phyloP scores from a whole-genome alignment of 106 monocot genomes.

The Platanthera guangdongensis region DNA sequence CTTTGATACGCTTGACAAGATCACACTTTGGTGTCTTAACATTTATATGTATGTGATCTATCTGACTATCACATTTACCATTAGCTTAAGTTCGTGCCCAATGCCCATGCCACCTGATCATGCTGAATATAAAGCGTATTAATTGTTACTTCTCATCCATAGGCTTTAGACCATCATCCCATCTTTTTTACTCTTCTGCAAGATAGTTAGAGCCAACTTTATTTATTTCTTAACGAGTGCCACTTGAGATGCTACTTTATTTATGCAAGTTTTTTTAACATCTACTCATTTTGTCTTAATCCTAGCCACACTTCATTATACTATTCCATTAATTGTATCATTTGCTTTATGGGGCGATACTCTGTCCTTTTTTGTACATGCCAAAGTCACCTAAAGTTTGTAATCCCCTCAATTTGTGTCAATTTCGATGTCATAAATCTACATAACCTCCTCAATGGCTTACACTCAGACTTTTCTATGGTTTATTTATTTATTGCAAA shows the following conservation, averaged over 20 bases:
- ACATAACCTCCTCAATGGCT: too few species aligned
- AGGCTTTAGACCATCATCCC: neutral
- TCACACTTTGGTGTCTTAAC: neutral
- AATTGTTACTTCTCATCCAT: neutral
- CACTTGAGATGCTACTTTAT: too few species aligned
- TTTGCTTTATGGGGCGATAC: neutral
- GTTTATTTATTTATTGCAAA: too few species aligned
- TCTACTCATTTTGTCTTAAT: neutral
- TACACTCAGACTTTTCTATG: too few species aligned
- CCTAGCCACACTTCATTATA: neutral
- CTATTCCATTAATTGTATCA: neutral
- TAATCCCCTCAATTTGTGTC: neutral
- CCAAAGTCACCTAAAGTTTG: neutral
- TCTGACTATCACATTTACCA: neutral
- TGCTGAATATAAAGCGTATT: neutral
- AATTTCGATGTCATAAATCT: too few species aligned
- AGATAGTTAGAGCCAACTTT: neutral
- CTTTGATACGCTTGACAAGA: too few species aligned
- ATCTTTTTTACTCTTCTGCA: neutral
- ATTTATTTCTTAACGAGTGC: neutral
- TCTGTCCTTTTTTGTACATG: neutral
- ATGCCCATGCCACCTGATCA: neutral
- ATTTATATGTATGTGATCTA: neutral
- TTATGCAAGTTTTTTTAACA: neutral
- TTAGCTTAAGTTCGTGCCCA: neutral